Evolutionary conservation across 306 rosid species (phyloP).

Genomic region (Psophocarpus tetragonolobus): DNA sequence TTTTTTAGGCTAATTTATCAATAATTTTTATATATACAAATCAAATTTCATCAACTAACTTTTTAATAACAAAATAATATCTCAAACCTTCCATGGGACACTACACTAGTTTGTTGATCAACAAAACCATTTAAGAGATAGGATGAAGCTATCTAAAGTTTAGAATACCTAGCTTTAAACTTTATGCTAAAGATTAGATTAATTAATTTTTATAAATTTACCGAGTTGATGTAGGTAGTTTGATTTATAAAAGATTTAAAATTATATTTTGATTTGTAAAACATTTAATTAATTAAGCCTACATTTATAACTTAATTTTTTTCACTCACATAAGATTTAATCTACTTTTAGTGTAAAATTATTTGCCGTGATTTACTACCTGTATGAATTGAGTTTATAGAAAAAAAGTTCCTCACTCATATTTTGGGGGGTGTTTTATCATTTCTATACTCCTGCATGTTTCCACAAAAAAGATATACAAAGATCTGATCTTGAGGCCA

Average conservation of each 20-base stretch:
- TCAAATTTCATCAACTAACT: too few species aligned
- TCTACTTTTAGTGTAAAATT: not conserved
- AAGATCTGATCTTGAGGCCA: not conserved
- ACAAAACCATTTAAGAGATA: not conserved
- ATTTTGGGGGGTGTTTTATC: not conserved
- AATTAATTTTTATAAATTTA: not conserved
- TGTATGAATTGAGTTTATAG: not conserved
- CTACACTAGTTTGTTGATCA: too few species aligned
- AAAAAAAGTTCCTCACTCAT: not conserved
- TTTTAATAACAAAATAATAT: too few species aligned
- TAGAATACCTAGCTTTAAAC: not conserved
- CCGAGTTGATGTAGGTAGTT: not conserved
- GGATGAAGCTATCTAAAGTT: not conserved
- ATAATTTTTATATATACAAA: too few species aligned
- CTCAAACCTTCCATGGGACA: too few species aligned
- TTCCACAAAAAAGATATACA: not conserved
- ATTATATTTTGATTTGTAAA: too few species aligned
- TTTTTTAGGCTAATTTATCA: too few species aligned
- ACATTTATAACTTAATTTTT: not conserved
- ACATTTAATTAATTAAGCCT: too few species aligned
- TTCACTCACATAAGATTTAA: not conserved
- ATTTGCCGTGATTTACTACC: not conserved
- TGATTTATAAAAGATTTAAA: too few species aligned
- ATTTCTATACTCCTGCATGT: not conserved
- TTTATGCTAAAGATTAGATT: not conserved